Conservation (phyloP, 768 basidiomycete species). For the Clavulina sp. region DNA sequence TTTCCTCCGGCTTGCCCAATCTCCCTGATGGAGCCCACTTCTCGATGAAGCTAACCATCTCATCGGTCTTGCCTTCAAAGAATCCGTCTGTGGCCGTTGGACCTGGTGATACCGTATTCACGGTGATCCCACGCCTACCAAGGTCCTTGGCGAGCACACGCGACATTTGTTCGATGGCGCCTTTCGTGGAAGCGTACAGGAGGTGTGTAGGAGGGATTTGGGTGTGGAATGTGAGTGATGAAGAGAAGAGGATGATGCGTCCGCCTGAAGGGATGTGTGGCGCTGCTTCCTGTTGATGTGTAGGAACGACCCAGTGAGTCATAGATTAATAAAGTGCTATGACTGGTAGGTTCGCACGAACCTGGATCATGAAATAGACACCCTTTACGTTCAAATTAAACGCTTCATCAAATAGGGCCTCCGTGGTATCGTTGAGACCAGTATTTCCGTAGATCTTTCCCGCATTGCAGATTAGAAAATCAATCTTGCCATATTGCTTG, state of each 20-base stretch:
- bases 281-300: neutral
- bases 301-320: neutral
- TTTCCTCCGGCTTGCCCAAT: slow-evolving; percentile 33
- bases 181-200: slow-evolving; percentile 26
- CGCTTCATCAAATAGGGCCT: slow-evolving; percentile 32
- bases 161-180: slow-evolving; percentile 40
- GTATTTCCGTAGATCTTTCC: too few species aligned
- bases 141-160: slow-evolving; percentile 42
- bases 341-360: neutral
- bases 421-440: slow-evolving; percentile 34
- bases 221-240: slow-evolving; percentile 29
- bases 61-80: slow-evolving; percentile 33
- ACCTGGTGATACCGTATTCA: slow-evolving; percentile 41
- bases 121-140: slow-evolving; percentile 34
- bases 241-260: slow-evolving; percentile 40
- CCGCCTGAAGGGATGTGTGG: slow-evolving; percentile 14
- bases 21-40: slow-evolving; percentile 30
- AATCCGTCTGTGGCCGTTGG: slow-evolving; percentile 40
- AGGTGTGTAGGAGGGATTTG: slow-evolving; percentile 31
- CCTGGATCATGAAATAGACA: slow-evolving; percentile 36
- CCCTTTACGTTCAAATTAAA: slow-evolving; percentile 42
- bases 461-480: slow-evolving; percentile 42
- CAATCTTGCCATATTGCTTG: slow-evolving; percentile 32
- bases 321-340: neutral
- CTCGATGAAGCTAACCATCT: slow-evolving; percentile 29